These are phyloP conservation scores for Pseudocercospora vitis DNA, from an alignment of 2,329 filamentous ascomycete genomes.

Conservation along the genomic window DNA sequence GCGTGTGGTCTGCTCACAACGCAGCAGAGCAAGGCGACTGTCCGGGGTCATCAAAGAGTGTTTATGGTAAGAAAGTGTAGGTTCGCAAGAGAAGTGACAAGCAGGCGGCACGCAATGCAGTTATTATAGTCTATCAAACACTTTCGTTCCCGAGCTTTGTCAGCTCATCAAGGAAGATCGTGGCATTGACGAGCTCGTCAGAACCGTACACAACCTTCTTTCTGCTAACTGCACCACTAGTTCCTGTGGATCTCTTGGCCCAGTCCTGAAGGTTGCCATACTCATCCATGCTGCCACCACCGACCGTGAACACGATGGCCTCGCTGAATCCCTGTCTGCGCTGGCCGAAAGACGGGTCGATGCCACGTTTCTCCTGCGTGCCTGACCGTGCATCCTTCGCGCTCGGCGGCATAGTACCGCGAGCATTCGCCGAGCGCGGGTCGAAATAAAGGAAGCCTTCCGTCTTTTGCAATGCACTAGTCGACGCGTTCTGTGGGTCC, in stretches of 20 bases:
- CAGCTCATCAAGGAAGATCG: constrained; percentile 62
- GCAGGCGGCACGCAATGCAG: background rate
- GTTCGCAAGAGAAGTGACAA: background rate
- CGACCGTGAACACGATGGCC: constrained; percentile 50
- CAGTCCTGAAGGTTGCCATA: constrained; percentile 97
- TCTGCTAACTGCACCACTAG: constrained; percentile 59
- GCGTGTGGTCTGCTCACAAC: too few relatives aligned
- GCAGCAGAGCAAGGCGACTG: too few relatives aligned
- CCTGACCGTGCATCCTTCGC: constrained; percentile 48
- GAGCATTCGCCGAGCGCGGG: constrained; percentile 85
- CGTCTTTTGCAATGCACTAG: constrained; percentile 90
- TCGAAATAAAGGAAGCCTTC: constrained; percentile 98
- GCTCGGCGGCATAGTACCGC: constrained; percentile 84
- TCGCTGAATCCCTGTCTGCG: constrained; percentile 42
- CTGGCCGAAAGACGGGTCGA: constrained; percentile 29
- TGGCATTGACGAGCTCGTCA: constrained; percentile 69
- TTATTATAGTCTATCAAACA: constrained; percentile 33
- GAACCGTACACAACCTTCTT: constrained; percentile 92
- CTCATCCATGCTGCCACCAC: constrained; percentile 97
- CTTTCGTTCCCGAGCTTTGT: constrained; percentile 58
- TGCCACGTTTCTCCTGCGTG: constrained; percentile 40
- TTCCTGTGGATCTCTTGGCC: constrained; percentile 70
- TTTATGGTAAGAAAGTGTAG: too few relatives aligned
- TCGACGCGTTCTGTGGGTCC: constrained; percentile 87
- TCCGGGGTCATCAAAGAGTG: too few relatives aligned